Conservation (phyloP, 768 basidiomycete genomes). For the Termitomyces sp. region DNA sequence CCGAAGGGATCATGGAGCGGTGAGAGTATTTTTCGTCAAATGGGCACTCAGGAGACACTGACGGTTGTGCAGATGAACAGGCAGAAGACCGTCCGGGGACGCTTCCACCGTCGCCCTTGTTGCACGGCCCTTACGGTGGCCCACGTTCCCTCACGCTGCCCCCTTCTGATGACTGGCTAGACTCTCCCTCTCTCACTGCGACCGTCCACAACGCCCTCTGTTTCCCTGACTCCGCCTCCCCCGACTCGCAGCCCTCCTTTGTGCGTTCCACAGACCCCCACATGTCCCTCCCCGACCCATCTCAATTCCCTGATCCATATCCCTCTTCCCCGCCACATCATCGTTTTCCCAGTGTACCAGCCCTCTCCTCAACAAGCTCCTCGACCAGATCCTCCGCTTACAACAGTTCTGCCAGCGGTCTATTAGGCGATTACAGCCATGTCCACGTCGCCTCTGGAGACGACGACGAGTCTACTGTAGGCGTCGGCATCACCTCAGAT, state of each 20-base stretch:
- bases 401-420: slow-evolving; percentile 62
- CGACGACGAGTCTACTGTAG: slow-evolving; percentile 49
- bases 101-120: slow-evolving; percentile 28
- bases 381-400: slow-evolving; percentile 77
- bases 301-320: slow-evolving; percentile 69
- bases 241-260: slow-evolving; percentile 28
- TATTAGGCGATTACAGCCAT: slow-evolving; percentile 58
- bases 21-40: slow-evolving; percentile 11
- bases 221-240: slow-evolving; percentile 8
- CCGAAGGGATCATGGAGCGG: slow-evolving; percentile 14
- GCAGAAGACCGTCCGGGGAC: slow-evolving; percentile 23
- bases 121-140: slow-evolving; percentile 24
- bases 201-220: not conserved
- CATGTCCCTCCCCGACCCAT: slow-evolving; percentile 53
- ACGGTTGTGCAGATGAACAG: slow-evolving; percentile 17
- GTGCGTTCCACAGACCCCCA: slow-evolving; percentile 37
- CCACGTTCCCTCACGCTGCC: slow-evolving; percentile 37
- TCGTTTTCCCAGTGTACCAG: slow-evolving; percentile 42
- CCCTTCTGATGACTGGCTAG: slow-evolving; percentile 21
- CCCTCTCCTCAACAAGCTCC: slow-evolving; percentile 67
- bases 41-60: slow-evolving; percentile 13
- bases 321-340: slow-evolving; percentile 52
- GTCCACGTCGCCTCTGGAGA: slow-evolving; percentile 64
- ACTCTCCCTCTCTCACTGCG: slow-evolving; percentile 9
- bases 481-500: slow-evolving; percentile 62